Evolutionary conservation across 2,329 filamentous ascomycete species (phyloP).

Genomic region (Nigrospora osmanthi): DNA sequence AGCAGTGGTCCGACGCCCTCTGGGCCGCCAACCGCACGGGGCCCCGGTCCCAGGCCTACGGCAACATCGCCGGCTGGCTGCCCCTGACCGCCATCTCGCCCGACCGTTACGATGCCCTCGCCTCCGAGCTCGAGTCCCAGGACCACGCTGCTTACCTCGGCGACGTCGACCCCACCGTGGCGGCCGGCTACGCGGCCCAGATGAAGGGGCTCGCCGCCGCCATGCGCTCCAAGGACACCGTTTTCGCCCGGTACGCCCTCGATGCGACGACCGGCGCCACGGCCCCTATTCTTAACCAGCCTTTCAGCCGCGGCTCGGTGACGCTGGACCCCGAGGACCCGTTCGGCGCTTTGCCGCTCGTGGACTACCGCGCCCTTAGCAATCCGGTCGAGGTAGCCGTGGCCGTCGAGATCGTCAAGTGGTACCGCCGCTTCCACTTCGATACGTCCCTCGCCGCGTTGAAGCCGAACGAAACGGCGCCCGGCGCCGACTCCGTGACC

Average conservation of each 20-base stretch:
- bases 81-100: constrained; percentile 25
- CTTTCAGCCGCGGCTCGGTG: constrained; percentile 27
- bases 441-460: constrained; percentile 25
- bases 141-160: constrained; percentile 22
- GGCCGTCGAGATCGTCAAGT: constrained; percentile 28
- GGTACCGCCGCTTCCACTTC: constrained; percentile 25
- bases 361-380: constrained; percentile 29
- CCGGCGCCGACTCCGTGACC: constrained; percentile 15
- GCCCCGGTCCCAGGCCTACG: constrained; percentile 23
- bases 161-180: constrained; percentile 24
- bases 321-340: constrained; percentile 30
- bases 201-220: not conserved
- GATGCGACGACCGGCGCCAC: not conserved
- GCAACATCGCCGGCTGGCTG: constrained; percentile 26
- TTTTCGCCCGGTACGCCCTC: not conserved
- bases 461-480: constrained; percentile 16
- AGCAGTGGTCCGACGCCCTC: constrained; percentile 16
- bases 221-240: not conserved
- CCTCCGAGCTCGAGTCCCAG: constrained; percentile 20
- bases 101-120: constrained; percentile 20
- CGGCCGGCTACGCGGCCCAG: constrained; percentile 23
- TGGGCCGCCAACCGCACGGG: constrained; percentile 20
- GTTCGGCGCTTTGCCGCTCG: constrained; percentile 21
- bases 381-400: constrained; percentile 30
- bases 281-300: constrained; percentile 19